Conservation (phyloP, 768 basidiomycete genomes). For the Favolaschia claudopus region DNA sequence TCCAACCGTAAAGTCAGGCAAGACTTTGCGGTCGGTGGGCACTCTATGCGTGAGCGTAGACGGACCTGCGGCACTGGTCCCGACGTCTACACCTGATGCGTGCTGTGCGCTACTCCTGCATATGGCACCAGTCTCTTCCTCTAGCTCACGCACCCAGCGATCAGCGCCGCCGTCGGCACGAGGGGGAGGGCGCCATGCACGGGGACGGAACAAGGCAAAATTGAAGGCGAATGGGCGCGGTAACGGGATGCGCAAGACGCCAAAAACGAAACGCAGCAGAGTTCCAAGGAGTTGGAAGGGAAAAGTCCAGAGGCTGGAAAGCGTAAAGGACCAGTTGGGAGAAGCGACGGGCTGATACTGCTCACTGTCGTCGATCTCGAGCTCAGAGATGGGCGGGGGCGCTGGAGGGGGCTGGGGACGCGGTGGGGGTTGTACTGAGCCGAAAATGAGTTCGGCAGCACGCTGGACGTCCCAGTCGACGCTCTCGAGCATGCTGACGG, state of each 20-base stretch:
- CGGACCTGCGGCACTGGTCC: constrained; percentile 45
- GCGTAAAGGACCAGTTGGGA: constrained; percentile 30
- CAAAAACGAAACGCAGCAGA: constrained; percentile 71
- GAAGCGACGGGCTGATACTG: constrained; percentile 32
- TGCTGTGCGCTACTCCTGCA: constrained; percentile 58
- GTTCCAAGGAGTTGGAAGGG: constrained; percentile 67
- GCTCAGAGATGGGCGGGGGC: not conserved
- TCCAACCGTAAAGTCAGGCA: constrained; percentile 85
- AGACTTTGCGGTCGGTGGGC: constrained; percentile 48
- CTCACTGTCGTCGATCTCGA: constrained; percentile 23
- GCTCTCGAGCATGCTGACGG: constrained; percentile 64
- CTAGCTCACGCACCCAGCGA: constrained; percentile 80
- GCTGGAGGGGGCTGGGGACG: constrained; percentile 18
- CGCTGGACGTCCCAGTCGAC: constrained; percentile 78
- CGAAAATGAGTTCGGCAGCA: constrained; percentile 69
- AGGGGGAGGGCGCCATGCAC: constrained; percentile 43
- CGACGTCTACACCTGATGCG: constrained; percentile 46
- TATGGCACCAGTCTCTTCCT: constrained; percentile 85
- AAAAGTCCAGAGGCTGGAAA: constrained; percentile 60
- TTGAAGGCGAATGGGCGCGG: constrained; percentile 63
- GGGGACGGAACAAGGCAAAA: constrained; percentile 48
- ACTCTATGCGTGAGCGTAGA: constrained; percentile 51
- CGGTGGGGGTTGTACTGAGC: constrained; percentile 30
- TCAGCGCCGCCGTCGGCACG: constrained; percentile 65
- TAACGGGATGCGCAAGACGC: constrained; percentile 71